A percentile compares a stretch with the other conserved stretches of the same genome.
phyloP scores from a whole-genome alignment of 106 monocot species.

The Acanthochlamys bracteata region DNA sequence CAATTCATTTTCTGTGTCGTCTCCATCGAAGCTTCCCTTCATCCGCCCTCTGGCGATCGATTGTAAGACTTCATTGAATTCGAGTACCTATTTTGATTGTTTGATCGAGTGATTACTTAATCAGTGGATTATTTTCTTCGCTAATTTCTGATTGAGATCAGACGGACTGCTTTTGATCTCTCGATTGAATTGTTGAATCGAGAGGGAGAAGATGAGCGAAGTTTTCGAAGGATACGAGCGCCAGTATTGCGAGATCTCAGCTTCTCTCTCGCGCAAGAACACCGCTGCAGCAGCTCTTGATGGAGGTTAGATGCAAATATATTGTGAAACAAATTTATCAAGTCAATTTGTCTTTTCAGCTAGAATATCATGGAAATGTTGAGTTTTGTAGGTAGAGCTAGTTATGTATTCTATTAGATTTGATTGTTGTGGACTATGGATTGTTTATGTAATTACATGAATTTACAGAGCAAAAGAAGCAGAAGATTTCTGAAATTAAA shows the following conservation, averaged over 20 bases:
- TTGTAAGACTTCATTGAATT: too few species aligned
- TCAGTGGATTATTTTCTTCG: too few species aligned
- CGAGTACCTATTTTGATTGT: too few species aligned
- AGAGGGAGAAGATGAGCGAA: constrained; percentile 43
- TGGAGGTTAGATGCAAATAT: constrained; percentile 35
- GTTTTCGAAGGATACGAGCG: constrained; percentile 79
- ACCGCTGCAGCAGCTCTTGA: constrained; percentile 42
- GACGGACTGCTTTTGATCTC: background rate
- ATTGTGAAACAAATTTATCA: background rate
- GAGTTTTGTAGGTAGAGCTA: too few species aligned
- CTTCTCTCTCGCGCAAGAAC: constrained; percentile 54
- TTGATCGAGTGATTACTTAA: too few species aligned
- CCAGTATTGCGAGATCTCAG: constrained; percentile 81
- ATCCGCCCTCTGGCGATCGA: too few species aligned
- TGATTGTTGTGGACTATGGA: background rate
- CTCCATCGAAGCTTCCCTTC: too few species aligned
- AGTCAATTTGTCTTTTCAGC: background rate
- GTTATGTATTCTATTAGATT: background rate
- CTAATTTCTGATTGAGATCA: too few species aligned
- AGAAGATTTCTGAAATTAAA: constrained; percentile 61
- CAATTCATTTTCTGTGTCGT: too few species aligned
- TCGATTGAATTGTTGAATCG: background rate
- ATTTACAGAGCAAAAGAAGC: constrained; percentile 70
- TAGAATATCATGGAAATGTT: too few species aligned
- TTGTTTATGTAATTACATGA: background rate